Percentiles rank a stretch among this genome's conserved stretches.
Conservation (phyloP, 371 early-diverging fungal genomes). For the Phascolomyces articulosus region DNA sequence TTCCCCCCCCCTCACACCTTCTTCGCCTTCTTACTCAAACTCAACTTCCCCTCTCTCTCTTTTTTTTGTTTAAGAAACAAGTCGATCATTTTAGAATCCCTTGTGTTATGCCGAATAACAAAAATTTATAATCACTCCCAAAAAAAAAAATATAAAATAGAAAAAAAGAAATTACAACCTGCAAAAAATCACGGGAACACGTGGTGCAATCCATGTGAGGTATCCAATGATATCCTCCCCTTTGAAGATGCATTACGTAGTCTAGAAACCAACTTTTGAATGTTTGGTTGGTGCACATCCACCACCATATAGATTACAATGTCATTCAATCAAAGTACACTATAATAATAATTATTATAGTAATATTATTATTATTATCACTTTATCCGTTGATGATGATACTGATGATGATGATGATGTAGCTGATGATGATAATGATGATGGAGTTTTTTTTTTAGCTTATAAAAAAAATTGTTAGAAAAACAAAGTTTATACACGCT, state of each 20-base stretch:
- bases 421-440: too few relatives aligned
- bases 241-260: slow-evolving; percentile 2
- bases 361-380: too few relatives aligned
- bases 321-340: too few relatives aligned
- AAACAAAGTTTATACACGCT: too few relatives aligned
- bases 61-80: background rate
- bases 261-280: background rate
- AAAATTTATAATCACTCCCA: background rate
- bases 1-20: background rate
- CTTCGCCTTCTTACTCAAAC: too few relatives aligned
- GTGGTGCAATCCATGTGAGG: slow-evolving; percentile 9
- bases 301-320: too few relatives aligned
- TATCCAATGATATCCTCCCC: slow-evolving; percentile 7
- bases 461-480: too few relatives aligned
- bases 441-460: too few relatives aligned
- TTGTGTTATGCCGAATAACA: background rate
- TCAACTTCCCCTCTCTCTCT: background rate
- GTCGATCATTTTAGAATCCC: slow-evolving; percentile 4
- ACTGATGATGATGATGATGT: too few relatives aligned
- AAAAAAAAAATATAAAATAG: background rate
- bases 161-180: background rate
- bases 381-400: too few relatives aligned
- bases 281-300: background rate
- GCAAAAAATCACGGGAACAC: slow-evolving; percentile 2
- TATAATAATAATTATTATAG: too few relatives aligned